phyloP scores from a whole-genome alignment of 768 basidiomycete species.

The Amanita muscaria region DNA sequence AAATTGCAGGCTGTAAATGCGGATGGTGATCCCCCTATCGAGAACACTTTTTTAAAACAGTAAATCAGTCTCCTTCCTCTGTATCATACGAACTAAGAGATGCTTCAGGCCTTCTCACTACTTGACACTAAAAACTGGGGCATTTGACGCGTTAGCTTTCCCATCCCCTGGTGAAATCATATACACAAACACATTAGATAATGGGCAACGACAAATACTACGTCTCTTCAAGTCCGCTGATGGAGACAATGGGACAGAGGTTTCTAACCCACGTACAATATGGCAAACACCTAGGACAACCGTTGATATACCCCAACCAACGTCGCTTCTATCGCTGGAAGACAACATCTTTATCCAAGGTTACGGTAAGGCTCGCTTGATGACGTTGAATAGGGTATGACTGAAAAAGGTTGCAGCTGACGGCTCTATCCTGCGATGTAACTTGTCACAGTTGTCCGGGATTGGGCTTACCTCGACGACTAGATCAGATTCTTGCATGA shows the following conservation, averaged over 20 bases:
- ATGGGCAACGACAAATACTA: slow-evolving; percentile 13
- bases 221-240: slow-evolving; percentile 2
- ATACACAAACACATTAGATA: slow-evolving; percentile 10
- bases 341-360: slow-evolving; percentile 54
- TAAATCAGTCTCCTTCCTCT: not conserved
- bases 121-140: slow-evolving; percentile 12
- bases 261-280: not conserved
- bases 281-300: slow-evolving; percentile 1
- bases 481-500: slow-evolving; percentile 37
- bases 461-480: slow-evolving; percentile 21
- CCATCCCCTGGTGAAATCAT: slow-evolving; percentile 13
- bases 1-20: slow-evolving; percentile 25
- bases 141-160: slow-evolving; percentile 18
- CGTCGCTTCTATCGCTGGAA: slow-evolving; percentile 46
- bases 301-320: slow-evolving; percentile 18
- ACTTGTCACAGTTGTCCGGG: slow-evolving; percentile 32
- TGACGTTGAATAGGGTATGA: not conserved
- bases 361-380: slow-evolving; percentile 38
- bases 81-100: not conserved
- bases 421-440: slow-evolving; percentile 39
- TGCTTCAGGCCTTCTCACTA: slow-evolving; percentile 16
- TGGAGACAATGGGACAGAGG: not conserved
- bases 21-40: slow-evolving; percentile 21
- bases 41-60: not conserved
- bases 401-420: slow-evolving; percentile 32